Evolutionary conservation across 2,329 filamentous ascomycete species (phyloP).

Genomic region (Fusarium mexicanum): DNA sequence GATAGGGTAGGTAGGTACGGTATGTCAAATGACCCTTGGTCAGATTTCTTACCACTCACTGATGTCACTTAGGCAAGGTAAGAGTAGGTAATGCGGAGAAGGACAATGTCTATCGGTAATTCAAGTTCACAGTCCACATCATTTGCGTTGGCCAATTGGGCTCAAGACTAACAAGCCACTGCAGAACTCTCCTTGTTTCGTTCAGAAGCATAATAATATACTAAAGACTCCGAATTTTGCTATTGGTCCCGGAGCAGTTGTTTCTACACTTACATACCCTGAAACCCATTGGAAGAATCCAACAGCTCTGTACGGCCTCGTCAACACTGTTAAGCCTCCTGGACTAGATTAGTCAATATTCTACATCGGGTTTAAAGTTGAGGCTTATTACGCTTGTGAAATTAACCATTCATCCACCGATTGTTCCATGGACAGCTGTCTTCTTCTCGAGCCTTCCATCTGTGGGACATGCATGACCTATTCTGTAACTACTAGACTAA

Average conservation of each 20-base stretch:
- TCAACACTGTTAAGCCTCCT: not conserved
- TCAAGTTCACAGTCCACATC: too few species aligned
- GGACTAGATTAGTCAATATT: not conserved
- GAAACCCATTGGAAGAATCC: not conserved
- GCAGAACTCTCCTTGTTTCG: not conserved
- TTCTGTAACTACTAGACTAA: not conserved
- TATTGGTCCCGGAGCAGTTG: not conserved
- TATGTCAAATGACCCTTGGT: not conserved
- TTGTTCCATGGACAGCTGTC: slow-evolving; percentile 5
- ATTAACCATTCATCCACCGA: slow-evolving; percentile 6
- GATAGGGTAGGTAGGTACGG: too few species aligned
- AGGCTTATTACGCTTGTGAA: not conserved
- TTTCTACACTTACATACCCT: not conserved
- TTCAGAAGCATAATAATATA: not conserved
- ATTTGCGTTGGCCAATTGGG: not conserved
- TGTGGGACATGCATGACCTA: slow-evolving; percentile 18
- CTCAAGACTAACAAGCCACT: not conserved
- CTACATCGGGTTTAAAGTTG: not conserved
- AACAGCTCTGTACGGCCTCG: not conserved
- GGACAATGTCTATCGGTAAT: not conserved
- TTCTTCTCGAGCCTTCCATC: slow-evolving; percentile 38
- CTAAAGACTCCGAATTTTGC: not conserved
- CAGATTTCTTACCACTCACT: not conserved
- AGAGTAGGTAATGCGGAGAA: not conserved
- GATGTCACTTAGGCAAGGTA: not conserved